These are phyloP conservation scores for Trichosporon sp. DNA, from an alignment of 1,284 basidiomycete species.

Conservation along the genomic window DNA sequence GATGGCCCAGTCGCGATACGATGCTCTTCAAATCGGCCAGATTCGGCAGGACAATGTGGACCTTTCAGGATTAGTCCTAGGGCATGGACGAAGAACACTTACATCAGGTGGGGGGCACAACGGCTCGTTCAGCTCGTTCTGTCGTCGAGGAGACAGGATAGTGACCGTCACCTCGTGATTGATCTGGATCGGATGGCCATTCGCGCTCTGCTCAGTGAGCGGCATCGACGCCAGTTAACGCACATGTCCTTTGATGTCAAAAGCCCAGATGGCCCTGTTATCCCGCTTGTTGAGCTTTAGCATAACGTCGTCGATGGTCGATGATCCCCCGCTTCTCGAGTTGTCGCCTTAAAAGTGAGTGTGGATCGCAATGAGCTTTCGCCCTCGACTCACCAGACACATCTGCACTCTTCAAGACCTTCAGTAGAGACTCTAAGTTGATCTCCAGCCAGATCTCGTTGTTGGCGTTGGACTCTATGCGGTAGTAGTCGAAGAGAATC, in stretches of 20 bases:
- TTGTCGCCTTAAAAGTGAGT: conserved; percentile 2
- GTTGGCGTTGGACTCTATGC: conserved; percentile 73
- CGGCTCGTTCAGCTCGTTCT: conserved; percentile 69
- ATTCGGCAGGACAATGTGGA: conserved; percentile 73
- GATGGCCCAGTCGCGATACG: conserved; percentile 65
- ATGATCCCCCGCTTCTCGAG: conserved; percentile 5
- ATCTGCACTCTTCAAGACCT: conserved; percentile 56
- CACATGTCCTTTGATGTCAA: conserved; percentile 39
- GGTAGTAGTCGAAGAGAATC: conserved; percentile 72
- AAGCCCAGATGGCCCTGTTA: conserved; percentile 38
- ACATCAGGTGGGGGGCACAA: conserved; percentile 84
- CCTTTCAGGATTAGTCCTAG: conserved; percentile 49
- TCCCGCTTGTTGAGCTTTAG: conserved; percentile 59
- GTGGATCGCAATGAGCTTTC: background rate
- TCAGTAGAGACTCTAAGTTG: conserved; percentile 61
- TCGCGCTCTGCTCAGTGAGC: conserved; percentile 17
- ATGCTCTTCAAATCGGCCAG: conserved; percentile 71
- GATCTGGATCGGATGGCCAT: conserved; percentile 34
- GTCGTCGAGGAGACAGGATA: conserved; percentile 66
- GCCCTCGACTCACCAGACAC: conserved; percentile 27
- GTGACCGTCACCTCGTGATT: conserved; percentile 51
- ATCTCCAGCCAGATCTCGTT: conserved; percentile 75
- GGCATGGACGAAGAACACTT: conserved; percentile 29
- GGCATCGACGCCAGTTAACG: background rate
- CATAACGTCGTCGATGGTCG: conserved; percentile 58